Percentiles rank a stretch among this genome's conserved stretches.
Evolutionary conservation across 805 yeast species (phyloP).

Genomic region (Hanseniaspora meyeri): DNA sequence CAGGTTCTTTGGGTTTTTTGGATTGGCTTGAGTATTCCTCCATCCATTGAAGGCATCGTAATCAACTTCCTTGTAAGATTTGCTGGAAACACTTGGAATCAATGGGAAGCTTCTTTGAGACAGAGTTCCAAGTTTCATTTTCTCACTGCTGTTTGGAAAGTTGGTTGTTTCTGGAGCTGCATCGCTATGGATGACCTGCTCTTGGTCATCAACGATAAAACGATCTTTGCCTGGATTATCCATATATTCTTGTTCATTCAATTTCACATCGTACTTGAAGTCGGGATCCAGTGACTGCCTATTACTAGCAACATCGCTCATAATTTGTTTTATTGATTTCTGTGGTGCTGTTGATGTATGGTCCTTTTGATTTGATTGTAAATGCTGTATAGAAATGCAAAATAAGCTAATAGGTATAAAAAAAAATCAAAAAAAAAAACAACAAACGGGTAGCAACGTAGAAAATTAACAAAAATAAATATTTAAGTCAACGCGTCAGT

Average conservation of each 20-base stretch:
- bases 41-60: constrained; percentile 7
- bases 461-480: too few relatives aligned
- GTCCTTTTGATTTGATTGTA: too few relatives aligned
- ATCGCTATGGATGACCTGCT: not conserved
- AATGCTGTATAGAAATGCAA: too few relatives aligned
- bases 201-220: not conserved
- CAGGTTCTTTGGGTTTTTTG: not conserved
- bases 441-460: too few relatives aligned
- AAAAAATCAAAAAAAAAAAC: too few relatives aligned
- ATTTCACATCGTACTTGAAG: constrained; percentile 6
- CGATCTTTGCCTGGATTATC: constrained; percentile 8
- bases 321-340: not conserved
- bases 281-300: constrained; percentile 1
- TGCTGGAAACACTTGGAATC: constrained; percentile 10
- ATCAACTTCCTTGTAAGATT: constrained; percentile 7
- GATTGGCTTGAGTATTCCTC: not conserved
- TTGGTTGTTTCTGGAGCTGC: not conserved
- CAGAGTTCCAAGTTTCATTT: constrained; percentile 5
- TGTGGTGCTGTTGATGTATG: not conserved
- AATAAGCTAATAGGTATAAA: too few relatives aligned
- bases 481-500: too few relatives aligned
- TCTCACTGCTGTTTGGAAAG: not conserved
- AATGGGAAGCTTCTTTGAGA: constrained; percentile 10
- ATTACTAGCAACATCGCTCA: constrained; percentile 11
- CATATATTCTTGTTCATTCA: not conserved